Base-by-base conservation (phyloP, 352 stramenopile species). In the Phytophthora sp. region DNA sequence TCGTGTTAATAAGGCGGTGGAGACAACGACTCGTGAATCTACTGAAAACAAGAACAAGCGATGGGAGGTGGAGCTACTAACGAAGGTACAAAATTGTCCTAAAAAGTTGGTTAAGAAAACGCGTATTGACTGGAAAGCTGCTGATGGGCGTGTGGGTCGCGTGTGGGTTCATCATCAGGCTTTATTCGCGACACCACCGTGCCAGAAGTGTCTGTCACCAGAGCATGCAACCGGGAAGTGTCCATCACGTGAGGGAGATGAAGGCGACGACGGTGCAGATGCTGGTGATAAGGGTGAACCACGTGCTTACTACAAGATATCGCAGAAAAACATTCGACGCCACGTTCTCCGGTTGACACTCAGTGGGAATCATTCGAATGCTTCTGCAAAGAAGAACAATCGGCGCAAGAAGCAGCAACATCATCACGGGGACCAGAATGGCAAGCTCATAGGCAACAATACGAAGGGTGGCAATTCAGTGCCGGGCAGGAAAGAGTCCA, bases 131-230 rank as follows among this genome's bases (percentile, higher is more conserved):
- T 86, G 76, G 62, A 73, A 76, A 31, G 42, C 71, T 4, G 29
- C 49, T 6, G 69, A 76, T 58, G 56, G 71, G 35, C 56, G 52
- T 21, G 26, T 31, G 23, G 66, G 64, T 21, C 38, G 49, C 11
- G 69, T 86, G 33, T 86, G 77, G 77, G n/a, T 86, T 61, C 75
- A 84, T 69, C 77, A 86, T 38, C 68, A 80, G 8, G 56, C 67
- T 45, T 52, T 79, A 18, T 77, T 76, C 45, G 36, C 69, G 18
- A 79, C 73, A 24, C 68, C 68, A 35, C 71, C 74, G 2, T 82
- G 74, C 31, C 45, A 47, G 7, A 75, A 67, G 57, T 82, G 70
- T 53, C 39, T 82, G 31, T 79, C 70, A 33, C 71, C 74, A 6
- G 35, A 66, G 13, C 73, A 81, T 47, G 16, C 46, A 16, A 76